phyloP scores from a whole-genome alignment of 805 yeast genomes.

The Nakazawaea sp. region DNA sequence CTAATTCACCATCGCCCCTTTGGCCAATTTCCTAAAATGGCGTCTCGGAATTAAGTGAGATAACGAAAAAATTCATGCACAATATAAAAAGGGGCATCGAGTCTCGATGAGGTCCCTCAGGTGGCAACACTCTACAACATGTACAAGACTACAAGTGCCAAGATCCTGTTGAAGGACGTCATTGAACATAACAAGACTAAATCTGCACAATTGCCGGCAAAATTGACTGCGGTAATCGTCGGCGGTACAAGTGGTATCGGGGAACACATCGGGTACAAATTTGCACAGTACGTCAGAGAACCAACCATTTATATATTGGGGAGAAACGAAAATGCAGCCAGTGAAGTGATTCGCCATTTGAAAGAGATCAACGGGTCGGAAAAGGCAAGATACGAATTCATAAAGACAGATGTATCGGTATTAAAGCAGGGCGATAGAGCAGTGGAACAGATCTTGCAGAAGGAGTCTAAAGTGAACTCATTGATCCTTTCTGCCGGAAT shows the following conservation, averaged over 20 bases:
- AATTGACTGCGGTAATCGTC: conserved; percentile 15
- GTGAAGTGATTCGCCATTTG: conserved; percentile 13
- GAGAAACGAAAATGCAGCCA: conserved; percentile 16
- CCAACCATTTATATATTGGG: conserved; percentile 21
- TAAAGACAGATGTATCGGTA: conserved; percentile 2
- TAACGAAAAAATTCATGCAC: too few species aligned
- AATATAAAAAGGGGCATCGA: too few species aligned
- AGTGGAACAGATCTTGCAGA: conserved; percentile 1
- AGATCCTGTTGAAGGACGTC: neutral
- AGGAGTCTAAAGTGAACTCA: conserved; percentile 13
- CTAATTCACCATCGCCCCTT: too few species aligned
- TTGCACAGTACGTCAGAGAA: conserved; percentile 15
- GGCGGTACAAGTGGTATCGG: conserved; percentile 24
- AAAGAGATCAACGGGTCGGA: conserved; percentile 13
- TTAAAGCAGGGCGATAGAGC: conserved; percentile 9
- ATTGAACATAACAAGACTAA: neutral
- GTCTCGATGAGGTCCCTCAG: too few species aligned
- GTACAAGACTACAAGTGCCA: neutral
- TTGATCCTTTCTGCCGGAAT: conserved; percentile 15
- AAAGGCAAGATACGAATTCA: conserved; percentile 13
- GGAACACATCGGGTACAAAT: conserved; percentile 17
- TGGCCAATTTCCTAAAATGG: too few species aligned
- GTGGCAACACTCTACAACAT: neutral
- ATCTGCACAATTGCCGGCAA: neutral
- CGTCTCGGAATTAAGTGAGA: too few species aligned